These are phyloP conservation scores for Houttuynia cordata DNA, from an alignment of 164 flowering plant genomes.

Conservation along the genomic window DNA sequence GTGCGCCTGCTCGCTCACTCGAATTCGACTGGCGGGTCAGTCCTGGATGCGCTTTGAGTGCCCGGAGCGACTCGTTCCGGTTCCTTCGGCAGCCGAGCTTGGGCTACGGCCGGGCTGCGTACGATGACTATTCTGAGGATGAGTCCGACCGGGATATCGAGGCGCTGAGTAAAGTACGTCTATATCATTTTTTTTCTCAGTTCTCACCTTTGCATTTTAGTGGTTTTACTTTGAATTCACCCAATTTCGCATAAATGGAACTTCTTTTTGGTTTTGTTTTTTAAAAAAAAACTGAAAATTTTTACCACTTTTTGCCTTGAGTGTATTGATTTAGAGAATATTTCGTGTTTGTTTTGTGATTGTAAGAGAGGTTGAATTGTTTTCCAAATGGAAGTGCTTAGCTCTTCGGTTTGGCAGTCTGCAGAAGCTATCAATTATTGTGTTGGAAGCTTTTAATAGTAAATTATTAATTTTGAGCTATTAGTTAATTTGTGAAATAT, in stretches of 20 bases:
- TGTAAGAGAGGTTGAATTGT: too few relatives aligned
- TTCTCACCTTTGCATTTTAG: neutral
- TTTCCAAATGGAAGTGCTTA: too few relatives aligned
- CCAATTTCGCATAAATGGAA: too few relatives aligned
- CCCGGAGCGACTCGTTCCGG: conserved; percentile 11
- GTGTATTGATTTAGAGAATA: too few relatives aligned
- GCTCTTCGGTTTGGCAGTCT: too few relatives aligned
- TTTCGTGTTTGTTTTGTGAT: too few relatives aligned
- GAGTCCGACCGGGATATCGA: conserved; percentile 34
- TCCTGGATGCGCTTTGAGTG: conserved; percentile 7
- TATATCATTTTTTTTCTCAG: neutral
- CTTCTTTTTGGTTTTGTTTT: too few relatives aligned
- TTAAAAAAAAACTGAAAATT: too few relatives aligned
- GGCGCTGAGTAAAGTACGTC: conserved; percentile 17
- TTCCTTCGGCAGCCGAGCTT: conserved; percentile 10
- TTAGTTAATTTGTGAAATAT: neutral
- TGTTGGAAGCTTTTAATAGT: neutral
- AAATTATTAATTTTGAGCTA: neutral
- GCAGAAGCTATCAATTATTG: neutral
- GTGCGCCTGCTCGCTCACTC: conserved; percentile 7
- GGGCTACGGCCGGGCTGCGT: conserved; percentile 14
- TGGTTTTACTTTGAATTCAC: neutral
- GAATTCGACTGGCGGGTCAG: conserved; percentile 14
- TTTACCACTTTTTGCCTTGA: too few relatives aligned
- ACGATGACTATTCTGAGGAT: conserved; percentile 33